These are phyloP conservation scores for Alternaria brassicicola DNA, from an alignment of 2,329 filamentous ascomycete species.

Conservation along the genomic window DNA sequence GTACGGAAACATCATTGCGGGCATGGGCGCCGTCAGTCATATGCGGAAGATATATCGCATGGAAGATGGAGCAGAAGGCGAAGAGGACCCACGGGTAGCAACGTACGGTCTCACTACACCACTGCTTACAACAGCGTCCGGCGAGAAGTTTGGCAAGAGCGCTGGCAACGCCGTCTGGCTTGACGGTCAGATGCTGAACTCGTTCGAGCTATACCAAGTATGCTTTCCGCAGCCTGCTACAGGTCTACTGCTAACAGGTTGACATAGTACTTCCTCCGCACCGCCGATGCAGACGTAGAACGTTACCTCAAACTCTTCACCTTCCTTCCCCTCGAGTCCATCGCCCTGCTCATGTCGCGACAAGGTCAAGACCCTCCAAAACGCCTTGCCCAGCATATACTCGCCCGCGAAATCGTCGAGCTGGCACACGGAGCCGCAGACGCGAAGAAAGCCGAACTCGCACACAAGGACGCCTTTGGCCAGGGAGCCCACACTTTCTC, in stretches of 20 bases:
- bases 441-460: conserved; percentile 66
- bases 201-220: conserved; percentile 83
- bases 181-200: conserved; percentile 76
- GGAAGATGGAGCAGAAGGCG: conserved; percentile 12
- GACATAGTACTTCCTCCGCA: conserved; percentile 78
- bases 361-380: conserved; percentile 72
- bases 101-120: conserved; percentile 91
- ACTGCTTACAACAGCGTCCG: conserved; percentile 81
- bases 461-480: conserved; percentile 59
- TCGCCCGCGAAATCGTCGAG: conserved; percentile 81
- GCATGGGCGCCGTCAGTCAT: conserved; percentile 82
- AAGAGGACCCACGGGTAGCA: conserved; percentile 48
- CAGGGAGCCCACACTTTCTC: conserved; percentile 41
- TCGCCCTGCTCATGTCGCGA: conserved; percentile 69
- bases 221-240: conserved; percentile 14
- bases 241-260: background rate
- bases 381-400: conserved; percentile 78
- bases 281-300: conserved; percentile 81
- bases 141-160: conserved; percentile 93
- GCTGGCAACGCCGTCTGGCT: conserved; percentile 95
- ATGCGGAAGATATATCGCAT: conserved; percentile 58
- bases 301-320: conserved; percentile 87
- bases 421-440: conserved; percentile 74
- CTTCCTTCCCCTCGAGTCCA: conserved; percentile 76
- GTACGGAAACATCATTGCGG: conserved; percentile 92